Percentiles rank a stretch among this genome's conserved stretches.
Conservation (phyloP, 164 flowering plant genomes). For the Umbilicus rupestris region DNA sequence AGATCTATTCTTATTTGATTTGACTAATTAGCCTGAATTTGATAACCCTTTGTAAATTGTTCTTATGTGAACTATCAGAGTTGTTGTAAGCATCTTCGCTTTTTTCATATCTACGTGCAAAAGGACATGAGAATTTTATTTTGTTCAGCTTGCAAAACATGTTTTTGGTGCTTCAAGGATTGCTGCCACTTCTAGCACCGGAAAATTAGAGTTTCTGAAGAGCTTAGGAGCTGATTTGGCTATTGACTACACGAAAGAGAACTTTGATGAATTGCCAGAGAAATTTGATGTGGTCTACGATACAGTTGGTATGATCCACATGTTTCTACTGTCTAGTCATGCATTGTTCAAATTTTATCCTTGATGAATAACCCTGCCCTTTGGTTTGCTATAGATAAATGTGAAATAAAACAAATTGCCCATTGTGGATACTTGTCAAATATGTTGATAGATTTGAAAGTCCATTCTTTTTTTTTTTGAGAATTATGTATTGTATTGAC, state of each 20-base stretch:
- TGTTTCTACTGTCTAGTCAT: not conserved
- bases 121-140: not conserved
- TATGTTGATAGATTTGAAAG: too few species aligned
- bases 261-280: constrained; percentile 76
- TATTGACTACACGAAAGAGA: constrained; percentile 84
- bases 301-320: constrained; percentile 60
- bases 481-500: too few species aligned
- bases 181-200: constrained; percentile 82
- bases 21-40: not conserved
- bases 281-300: constrained; percentile 86
- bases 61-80: too few species aligned
- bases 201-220: constrained; percentile 65
- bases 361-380: too few species aligned
- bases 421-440: too few species aligned
- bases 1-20: not conserved
- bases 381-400: too few species aligned
- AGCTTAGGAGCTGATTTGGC: constrained; percentile 85
- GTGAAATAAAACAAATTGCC: too few species aligned
- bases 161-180: constrained; percentile 88
- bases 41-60: too few species aligned
- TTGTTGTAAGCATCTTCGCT: too few species aligned
- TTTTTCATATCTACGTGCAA: too few species aligned
- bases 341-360: not conserved
- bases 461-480: too few species aligned
- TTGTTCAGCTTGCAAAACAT: constrained; percentile 73